These are phyloP conservation scores for Xylariaceae sp. DNA, from an alignment of 2,329 filamentous ascomycete genomes.

Conservation along the genomic window DNA sequence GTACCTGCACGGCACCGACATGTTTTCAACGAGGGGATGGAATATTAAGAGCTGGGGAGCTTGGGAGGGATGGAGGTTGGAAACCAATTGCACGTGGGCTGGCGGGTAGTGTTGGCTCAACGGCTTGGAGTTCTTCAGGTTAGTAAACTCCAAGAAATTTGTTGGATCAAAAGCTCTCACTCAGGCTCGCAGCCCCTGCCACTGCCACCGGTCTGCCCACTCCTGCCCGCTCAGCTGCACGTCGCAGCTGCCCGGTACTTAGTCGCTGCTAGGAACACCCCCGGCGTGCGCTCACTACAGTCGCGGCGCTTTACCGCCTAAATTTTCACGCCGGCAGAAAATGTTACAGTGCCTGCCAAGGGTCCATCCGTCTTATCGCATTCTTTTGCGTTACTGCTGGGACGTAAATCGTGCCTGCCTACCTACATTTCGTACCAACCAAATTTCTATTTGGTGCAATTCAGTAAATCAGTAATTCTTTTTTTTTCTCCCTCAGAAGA, in stretches of 20 bases:
- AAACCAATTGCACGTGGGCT: slow-evolving; percentile 15
- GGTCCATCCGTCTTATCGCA: slow-evolving; percentile 15
- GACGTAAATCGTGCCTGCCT: not conserved
- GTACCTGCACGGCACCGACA: slow-evolving; percentile 60
- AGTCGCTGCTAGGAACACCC: not conserved
- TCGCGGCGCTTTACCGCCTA: slow-evolving; percentile 27
- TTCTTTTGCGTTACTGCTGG: not conserved
- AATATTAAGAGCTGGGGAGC: not conserved
- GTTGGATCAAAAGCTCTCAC: slow-evolving; percentile 22
- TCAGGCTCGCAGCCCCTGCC: slow-evolving; percentile 10
- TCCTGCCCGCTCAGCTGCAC: not conserved
- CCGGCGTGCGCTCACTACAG: not conserved
- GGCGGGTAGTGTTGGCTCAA: slow-evolving; percentile 12
- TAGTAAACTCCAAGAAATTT: slow-evolving; percentile 28
- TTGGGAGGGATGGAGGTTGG: slow-evolving; percentile 9
- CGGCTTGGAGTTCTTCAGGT: slow-evolving; percentile 11
- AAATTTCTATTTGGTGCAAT: slow-evolving; percentile 15
- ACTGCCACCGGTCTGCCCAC: slow-evolving; percentile 1
- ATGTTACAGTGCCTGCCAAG: slow-evolving; percentile 18
- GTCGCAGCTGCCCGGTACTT: not conserved
- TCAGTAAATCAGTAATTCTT: slow-evolving; percentile 15
- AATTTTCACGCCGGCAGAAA: slow-evolving; percentile 27
- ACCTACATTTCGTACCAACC: slow-evolving; percentile 12
- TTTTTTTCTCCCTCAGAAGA: slow-evolving; percentile 32
- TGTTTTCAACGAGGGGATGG: slow-evolving; percentile 33